Evolutionary conservation across 2,329 filamentous ascomycete genomes (phyloP), one percentile per base, ranked within the genome.

Genomic region (Fusarium musae): DNA sequence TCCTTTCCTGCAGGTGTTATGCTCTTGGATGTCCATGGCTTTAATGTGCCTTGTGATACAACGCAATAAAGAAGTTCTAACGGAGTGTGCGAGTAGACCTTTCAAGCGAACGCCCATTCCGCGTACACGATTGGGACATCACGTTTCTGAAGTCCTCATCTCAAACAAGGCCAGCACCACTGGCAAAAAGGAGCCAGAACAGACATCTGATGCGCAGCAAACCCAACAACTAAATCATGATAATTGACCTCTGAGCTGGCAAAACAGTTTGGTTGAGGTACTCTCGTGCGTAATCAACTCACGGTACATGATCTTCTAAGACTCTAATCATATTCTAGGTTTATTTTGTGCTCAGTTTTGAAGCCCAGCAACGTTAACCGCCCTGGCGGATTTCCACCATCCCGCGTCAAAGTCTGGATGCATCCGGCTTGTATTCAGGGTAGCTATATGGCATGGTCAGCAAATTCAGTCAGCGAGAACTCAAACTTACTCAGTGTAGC

Each of bases 401-500:
- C 50, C 10, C 34, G 19, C 50, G 61, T 73, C 56, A 73, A 43
- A 73, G 69, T 70, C 60, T 70, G 9, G 65, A 19, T 26, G 42
- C 49, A 7, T 65, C 37, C 15, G 66, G 67, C 17, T 63, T 63
- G 44, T 77, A 77, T 12, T 54, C 47, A 21, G 69, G 53, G 13
- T 77, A 75, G 39, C 74, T 75, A 23, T 13, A 19, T 26, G 2
- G n/a, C 19, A 40, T 21, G 26, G 63, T 64, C 49, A 74, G 60
- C 23, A 61, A 53, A 30, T 30, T 12, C 39, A 26, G 21, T 40
- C 4, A 13, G 39, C 4, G 30, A 13, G 8, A 7, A 9, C 5
- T 23, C 17, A 39, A 44, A 43, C 74, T 58, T 69, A 75, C 74
- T 77, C 75, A 3, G 73, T 75, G 17, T 77, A 77, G 16, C 75